Base-by-base conservation (phyloP, 23 red algal species). In the Cyanidiococcus yangmingshanensis region DNA sequence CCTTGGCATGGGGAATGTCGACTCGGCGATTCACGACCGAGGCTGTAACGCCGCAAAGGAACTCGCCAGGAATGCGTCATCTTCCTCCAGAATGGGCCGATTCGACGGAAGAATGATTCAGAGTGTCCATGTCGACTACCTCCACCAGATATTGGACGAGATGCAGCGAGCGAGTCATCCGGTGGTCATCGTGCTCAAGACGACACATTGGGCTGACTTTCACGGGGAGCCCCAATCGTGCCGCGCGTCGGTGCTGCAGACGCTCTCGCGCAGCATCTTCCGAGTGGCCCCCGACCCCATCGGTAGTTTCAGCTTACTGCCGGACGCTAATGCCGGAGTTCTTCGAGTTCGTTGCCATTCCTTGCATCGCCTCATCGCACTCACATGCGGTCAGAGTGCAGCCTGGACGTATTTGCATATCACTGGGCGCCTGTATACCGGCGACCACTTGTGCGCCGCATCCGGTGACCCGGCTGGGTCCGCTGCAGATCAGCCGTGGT, bases 171-270 rank as follows among this genome's bases (percentile, higher is more conserved):
- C n/a, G 3, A 35, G 27, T 12, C 63, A 35, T 71, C 12, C n/a
- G n/a, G 63, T 71, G 7, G 63, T 71, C 7, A 29, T 71, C 12
- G 63, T 71, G 63, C 63, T 71, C n/a, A 71, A 71, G 32, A 71
- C 63, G 16, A 71, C 63, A 7, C n/a, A 25, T 29, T 71, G 63
- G 63, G 7, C 63, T 2, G 63, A 29, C 3, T 71, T 17, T 29
- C n/a, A 71, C 32, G 63, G 63, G 16, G n/a, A 35, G 45, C 45
- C 45, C 7, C 7, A 54, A 54, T 54, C 45, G 7, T 54, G 7
- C 45, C 45, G 21, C 7, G 45, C 45, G 45, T 54, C 45, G 21
- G 45, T 54, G 45, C 45, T 54, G 45, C 45, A 21, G 45, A 21
- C 45, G 45, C 45, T 54, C 45, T 54, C 45, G 12, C 45, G 45